These are phyloP conservation scores for Arachnopeziza araneosa DNA, from an alignment of 2,329 filamentous ascomycete genomes.

Conservation along the genomic window DNA sequence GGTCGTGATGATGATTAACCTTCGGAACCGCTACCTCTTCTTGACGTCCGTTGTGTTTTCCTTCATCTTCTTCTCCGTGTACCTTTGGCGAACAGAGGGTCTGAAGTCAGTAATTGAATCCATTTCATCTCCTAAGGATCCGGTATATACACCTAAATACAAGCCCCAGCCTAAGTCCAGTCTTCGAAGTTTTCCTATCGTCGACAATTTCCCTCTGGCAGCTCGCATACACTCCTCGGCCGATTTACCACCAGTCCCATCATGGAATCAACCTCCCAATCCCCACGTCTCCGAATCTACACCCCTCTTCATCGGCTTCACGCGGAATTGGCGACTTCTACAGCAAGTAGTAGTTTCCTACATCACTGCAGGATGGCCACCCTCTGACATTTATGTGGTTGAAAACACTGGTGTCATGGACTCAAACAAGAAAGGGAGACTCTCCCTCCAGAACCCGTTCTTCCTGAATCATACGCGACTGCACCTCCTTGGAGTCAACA, in stretches of 20 bases:
- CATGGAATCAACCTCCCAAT: conserved; percentile 40
- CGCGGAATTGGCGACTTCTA: conserved; percentile 48
- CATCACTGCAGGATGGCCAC: conserved; percentile 54
- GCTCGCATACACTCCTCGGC: conserved; percentile 16
- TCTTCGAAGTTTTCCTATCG: conserved; percentile 14
- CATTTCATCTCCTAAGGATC: not conserved
- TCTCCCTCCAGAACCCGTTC: conserved; percentile 50
- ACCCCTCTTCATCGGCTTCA: conserved; percentile 55
- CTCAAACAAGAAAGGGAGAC: conserved; percentile 42
- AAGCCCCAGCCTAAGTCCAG: conserved; percentile 9
- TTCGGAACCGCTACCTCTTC: conserved; percentile 8
- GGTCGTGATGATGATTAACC: conserved; percentile 3
- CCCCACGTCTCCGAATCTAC: conserved; percentile 38
- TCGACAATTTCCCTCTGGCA: conserved; percentile 26
- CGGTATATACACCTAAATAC: conserved; percentile 7
- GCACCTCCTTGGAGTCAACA: conserved; percentile 44
- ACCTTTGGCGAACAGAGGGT: conserved; percentile 1
- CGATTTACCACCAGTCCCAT: conserved; percentile 37
- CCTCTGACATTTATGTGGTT: conserved; percentile 50
- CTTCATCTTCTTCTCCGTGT: conserved; percentile 8
- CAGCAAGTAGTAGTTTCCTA: conserved; percentile 52
- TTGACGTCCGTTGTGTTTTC: conserved; percentile 2
- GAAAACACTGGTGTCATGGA: conserved; percentile 55
- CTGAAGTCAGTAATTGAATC: not conserved
- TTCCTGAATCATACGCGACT: conserved; percentile 49